Percentiles rank a stretch among this genome's conserved stretches.
Evolutionary conservation across 2,329 filamentous ascomycete species (phyloP).

Genomic region (Grosmannia penicillata): DNA sequence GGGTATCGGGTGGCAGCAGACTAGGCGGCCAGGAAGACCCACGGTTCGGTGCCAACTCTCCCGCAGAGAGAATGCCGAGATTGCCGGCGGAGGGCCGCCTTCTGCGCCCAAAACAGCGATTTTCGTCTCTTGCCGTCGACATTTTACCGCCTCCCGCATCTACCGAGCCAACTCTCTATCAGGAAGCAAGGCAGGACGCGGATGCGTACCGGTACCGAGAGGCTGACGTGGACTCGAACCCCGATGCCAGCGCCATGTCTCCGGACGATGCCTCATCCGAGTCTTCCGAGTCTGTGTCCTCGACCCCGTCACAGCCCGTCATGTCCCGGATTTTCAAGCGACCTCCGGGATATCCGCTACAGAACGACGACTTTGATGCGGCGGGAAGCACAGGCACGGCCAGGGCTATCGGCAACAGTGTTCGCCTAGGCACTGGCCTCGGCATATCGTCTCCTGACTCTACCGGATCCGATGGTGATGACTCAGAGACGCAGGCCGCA

Average conservation of each 20-base stretch:
- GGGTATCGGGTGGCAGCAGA: no score
- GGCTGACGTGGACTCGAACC: conserved; percentile 7
- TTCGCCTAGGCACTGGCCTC: not conserved
- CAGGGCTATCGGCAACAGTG: conserved; percentile 15
- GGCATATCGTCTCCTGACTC: not conserved
- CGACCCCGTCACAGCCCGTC: conserved; percentile 30
- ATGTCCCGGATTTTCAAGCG: conserved; percentile 46
- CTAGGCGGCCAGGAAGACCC: no score
- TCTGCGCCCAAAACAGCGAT: no score
- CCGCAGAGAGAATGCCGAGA: no score
- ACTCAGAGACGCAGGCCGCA: conserved; percentile 39
- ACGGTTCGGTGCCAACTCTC: no score
- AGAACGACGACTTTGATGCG: not conserved
- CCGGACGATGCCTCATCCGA: conserved; percentile 26
- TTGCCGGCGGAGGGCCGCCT: no score
- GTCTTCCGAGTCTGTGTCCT: conserved; percentile 9
- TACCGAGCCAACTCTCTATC: no score
- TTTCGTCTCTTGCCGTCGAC: no score
- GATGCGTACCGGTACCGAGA: conserved; percentile 5
- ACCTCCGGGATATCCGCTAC: conserved; percentile 33
- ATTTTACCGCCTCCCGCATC: no score
- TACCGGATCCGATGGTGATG: conserved; percentile 28
- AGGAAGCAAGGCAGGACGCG: no score
- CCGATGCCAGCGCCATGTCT: conserved; percentile 25
- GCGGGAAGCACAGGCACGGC: not conserved